A percentile compares a stretch with the other conserved stretches of the same genome.
Conservation (phyloP, 148 eudicot genomes). For the Salicornia ramosissima region DNA sequence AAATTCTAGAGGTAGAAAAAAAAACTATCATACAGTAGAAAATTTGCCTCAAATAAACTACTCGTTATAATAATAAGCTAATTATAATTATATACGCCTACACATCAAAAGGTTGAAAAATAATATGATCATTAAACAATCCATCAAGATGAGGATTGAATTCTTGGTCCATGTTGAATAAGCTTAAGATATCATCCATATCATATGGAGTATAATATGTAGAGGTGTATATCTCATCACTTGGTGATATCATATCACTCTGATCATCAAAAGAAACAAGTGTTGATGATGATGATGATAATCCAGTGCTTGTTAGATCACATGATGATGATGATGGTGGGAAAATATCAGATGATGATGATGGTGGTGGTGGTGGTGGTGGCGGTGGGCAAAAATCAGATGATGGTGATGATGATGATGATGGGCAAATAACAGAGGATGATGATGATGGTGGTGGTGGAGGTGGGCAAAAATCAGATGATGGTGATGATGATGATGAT, state of each 20-base stretch:
- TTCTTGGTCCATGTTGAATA: neutral
- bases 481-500: too few relatives aligned
- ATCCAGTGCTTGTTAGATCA: conserved; percentile 10
- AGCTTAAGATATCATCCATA: neutral
- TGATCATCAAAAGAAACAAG: conserved; percentile 17
- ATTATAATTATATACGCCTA: too few relatives aligned
- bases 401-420: too few relatives aligned
- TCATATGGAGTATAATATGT: neutral
- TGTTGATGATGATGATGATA: conserved; percentile 8
- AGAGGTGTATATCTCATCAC: neutral
- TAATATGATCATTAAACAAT: too few relatives aligned
- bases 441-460: too few relatives aligned
- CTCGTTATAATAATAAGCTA: too few relatives aligned
- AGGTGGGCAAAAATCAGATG: too few relatives aligned
- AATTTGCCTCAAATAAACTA: neutral
- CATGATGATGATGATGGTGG: neutral
- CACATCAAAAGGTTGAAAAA: too few relatives aligned
- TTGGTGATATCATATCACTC: conserved; percentile 12
- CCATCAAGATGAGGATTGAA: neutral
- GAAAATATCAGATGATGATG: too few relatives aligned
- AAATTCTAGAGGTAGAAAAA: neutral
- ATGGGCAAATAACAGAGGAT: too few relatives aligned
- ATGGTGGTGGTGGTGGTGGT: too few relatives aligned
- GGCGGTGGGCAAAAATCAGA: too few relatives aligned
- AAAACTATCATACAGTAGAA: neutral